These are phyloP conservation scores for Sphagnum contortum DNA, from an alignment of 225 moss, liverwort and hornwort genomes.

Conservation along the genomic window DNA sequence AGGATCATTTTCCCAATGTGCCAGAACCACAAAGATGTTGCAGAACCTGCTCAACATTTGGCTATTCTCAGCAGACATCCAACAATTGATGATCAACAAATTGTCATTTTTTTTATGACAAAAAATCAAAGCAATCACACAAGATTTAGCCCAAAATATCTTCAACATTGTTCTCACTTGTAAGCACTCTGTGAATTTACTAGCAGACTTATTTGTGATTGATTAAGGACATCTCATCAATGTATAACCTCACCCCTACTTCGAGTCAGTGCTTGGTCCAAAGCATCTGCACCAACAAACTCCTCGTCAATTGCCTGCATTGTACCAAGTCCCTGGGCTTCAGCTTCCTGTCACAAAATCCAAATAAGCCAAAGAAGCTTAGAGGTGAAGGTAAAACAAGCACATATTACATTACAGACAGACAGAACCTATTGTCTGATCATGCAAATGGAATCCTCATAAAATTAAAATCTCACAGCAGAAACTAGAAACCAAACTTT, in stretches of 20 bases:
- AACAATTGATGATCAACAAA: no score
- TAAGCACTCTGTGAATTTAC: no score
- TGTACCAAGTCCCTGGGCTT: conserved; percentile 23
- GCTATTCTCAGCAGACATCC: no score
- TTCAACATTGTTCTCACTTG: no score
- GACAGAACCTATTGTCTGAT: not conserved
- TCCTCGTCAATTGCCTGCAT: conserved; percentile 6
- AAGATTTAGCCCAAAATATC: no score
- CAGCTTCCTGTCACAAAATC: conserved; percentile 22
- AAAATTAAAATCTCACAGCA: not conserved
- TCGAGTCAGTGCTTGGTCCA: conserved; percentile 25
- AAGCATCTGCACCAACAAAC: conserved; percentile 17
- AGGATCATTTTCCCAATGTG: no score
- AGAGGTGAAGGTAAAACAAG: not conserved
- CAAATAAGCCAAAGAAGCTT: not conserved
- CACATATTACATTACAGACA: not conserved
- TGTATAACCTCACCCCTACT: conserved; percentile 36
- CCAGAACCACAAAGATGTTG: no score
- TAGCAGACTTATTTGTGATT: no score
- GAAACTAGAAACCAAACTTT: not conserved
- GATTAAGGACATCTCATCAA: no score
- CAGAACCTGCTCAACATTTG: no score
- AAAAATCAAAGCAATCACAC: no score
- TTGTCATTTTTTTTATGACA: no score
- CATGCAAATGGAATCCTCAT: not conserved